A percentile compares a stretch with the other conserved stretches of the same genome.
phyloP scores from a whole-genome alignment of 2,329 filamentous ascomycete genomes.

The Waltergamsia citrina region DNA sequence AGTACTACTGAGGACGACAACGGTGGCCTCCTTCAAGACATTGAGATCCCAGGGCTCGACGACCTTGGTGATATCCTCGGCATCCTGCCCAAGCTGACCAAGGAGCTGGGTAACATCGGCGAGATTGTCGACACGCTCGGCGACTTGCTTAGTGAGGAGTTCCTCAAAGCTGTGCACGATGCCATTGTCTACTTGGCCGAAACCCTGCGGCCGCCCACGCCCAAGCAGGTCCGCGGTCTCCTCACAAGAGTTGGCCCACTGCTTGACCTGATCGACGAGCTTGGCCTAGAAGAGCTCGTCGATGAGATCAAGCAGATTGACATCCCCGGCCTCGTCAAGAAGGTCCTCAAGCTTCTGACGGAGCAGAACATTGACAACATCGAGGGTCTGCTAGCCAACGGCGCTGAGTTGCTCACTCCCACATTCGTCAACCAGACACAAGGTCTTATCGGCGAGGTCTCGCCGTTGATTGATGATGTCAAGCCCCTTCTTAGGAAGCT shows the following conservation, averaged over 20 bases:
- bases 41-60: conserved; percentile 9
- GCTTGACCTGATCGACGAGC: conserved; percentile 19
- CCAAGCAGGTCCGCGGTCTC: conserved; percentile 16
- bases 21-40: neutral
- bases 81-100: conserved; percentile 12
- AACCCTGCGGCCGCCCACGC: conserved; percentile 26
- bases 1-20: conserved; percentile 1
- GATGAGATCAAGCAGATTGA: conserved; percentile 20
- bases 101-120: conserved; percentile 1
- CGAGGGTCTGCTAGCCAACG: conserved; percentile 22
- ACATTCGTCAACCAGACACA: conserved; percentile 20
- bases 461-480: conserved; percentile 19
- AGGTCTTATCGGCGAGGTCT: conserved; percentile 22
- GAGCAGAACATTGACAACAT: conserved; percentile 21
- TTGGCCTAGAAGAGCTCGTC: conserved; percentile 19
- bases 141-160: conserved; percentile 23
- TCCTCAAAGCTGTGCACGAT: conserved; percentile 28
- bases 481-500: conserved; percentile 13
- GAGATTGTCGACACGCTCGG: conserved; percentile 13
- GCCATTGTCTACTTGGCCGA: conserved; percentile 27
- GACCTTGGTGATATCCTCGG: conserved; percentile 12
- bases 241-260: conserved; percentile 16
- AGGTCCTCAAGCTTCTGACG: conserved; percentile 18
- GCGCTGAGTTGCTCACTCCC: conserved; percentile 22
- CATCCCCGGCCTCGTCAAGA: conserved; percentile 14